Conservation (phyloP, 2,329 filamentous ascomycete genomes). For the Hypocrella siamensis region DNA sequence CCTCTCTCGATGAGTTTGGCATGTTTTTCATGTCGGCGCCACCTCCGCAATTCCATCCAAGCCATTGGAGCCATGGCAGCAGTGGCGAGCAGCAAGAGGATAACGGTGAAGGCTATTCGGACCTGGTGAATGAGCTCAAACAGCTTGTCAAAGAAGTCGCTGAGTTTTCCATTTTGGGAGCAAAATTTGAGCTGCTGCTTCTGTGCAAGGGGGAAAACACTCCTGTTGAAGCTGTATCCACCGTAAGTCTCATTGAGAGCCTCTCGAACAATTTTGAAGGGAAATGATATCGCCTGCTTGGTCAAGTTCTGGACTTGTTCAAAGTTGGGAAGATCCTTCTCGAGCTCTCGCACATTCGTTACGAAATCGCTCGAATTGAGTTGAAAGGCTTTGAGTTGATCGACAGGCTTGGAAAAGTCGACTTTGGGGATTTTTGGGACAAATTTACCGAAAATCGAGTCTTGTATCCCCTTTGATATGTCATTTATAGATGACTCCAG, state of each 20-base stretch:
- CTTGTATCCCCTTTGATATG: slow-evolving; percentile 26
- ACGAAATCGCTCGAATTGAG: slow-evolving; percentile 53
- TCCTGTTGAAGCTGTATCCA: slow-evolving; percentile 62
- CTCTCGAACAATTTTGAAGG: slow-evolving; percentile 66
- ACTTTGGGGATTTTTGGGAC: slow-evolving; percentile 31
- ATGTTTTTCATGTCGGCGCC: slow-evolving; percentile 55
- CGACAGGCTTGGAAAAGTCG: slow-evolving; percentile 49
- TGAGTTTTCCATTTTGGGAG: slow-evolving; percentile 67
- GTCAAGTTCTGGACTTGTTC: slow-evolving; percentile 72
- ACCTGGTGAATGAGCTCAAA: slow-evolving; percentile 50
- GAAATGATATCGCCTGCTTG: slow-evolving; percentile 54
- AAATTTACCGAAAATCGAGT: slow-evolving; percentile 33
- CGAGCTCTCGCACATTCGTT: slow-evolving; percentile 53
- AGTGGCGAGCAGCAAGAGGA: slow-evolving; percentile 56
- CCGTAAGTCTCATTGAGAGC: slow-evolving; percentile 57
- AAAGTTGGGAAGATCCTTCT: slow-evolving; percentile 69
- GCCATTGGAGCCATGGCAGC: slow-evolving; percentile 65
- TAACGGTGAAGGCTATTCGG: slow-evolving; percentile 60
- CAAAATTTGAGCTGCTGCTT: slow-evolving; percentile 81
- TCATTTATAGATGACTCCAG: slow-evolving; percentile 31
- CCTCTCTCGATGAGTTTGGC: slow-evolving; percentile 49
- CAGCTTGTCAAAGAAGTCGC: slow-evolving; percentile 66
- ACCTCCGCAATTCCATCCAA: slow-evolving; percentile 64
- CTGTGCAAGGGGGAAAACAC: slow-evolving; percentile 64
- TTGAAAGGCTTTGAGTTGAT: slow-evolving; percentile 52